phyloP scores from a whole-genome alignment of 768 basidiomycete genomes.

The Termitomyces sp. region DNA sequence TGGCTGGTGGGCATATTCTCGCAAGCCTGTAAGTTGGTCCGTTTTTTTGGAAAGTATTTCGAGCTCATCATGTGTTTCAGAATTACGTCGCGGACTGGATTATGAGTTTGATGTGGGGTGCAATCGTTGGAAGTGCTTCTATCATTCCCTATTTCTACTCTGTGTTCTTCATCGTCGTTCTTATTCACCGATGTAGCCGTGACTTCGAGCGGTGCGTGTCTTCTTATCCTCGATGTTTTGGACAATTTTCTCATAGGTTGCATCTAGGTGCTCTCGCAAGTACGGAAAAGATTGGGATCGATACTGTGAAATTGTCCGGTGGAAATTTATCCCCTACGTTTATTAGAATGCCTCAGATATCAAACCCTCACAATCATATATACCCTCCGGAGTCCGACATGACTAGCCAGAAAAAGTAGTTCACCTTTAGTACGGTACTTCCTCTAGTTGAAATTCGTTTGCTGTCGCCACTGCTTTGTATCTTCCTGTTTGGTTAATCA shows the following conservation, averaged over 20 bases:
- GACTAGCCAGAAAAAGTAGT: neutral
- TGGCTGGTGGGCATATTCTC: constrained; percentile 92
- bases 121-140: constrained; percentile 65
- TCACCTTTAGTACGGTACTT: neutral
- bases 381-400: constrained; percentile 5
- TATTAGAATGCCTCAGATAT: constrained; percentile 43
- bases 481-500: neutral
- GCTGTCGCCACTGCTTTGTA: neutral
- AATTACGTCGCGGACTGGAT: constrained; percentile 95
- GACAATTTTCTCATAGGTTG: neutral
- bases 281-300: constrained; percentile 95
- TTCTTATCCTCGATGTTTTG: neutral
- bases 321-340: constrained; percentile 83
- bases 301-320: constrained; percentile 84
- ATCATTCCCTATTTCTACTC: constrained; percentile 97
- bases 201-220: constrained; percentile 83
- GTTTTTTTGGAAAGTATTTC: neutral
- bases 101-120: constrained; percentile 84
- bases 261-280: constrained; percentile 68
- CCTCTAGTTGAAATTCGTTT: neutral
- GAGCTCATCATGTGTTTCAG: constrained; percentile 24
- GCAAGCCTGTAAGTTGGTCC: constrained; percentile 73
- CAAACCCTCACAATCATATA: neutral
- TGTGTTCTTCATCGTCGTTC: constrained; percentile 90
- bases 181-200: constrained; percentile 85